Conservation (phyloP, 164 flowering plant genomes). For the Chimonanthus salicifolius region DNA sequence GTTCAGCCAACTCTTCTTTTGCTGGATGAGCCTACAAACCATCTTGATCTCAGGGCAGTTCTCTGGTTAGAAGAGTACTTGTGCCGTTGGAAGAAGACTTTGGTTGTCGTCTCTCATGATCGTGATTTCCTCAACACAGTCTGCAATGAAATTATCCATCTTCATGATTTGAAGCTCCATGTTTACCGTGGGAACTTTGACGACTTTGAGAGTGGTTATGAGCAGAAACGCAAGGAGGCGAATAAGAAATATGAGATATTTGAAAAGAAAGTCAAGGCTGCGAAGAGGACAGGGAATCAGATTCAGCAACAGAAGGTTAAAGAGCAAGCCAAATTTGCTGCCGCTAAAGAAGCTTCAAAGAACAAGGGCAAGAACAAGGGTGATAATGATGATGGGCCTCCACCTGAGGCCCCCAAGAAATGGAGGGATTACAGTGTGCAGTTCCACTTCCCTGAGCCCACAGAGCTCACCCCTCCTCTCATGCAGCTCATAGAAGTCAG, state of each 20-base stretch:
- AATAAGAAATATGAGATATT: conserved; percentile 66
- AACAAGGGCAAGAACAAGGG: conserved; percentile 54
- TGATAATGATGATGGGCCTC: conserved; percentile 52
- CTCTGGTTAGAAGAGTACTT: conserved; percentile 83
- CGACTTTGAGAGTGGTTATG: conserved; percentile 71
- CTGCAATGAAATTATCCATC: conserved; percentile 74
- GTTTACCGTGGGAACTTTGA: conserved; percentile 72
- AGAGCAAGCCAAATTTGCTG: conserved; percentile 58
- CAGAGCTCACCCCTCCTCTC: conserved; percentile 77
- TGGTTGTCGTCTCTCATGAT: conserved; percentile 86
- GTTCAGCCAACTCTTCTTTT: conserved; percentile 74
- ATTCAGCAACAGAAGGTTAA: conserved; percentile 74
- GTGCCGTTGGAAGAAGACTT: conserved; percentile 79
- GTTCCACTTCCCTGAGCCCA: conserved; percentile 83
- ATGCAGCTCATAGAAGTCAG: conserved; percentile 74
- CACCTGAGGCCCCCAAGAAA: conserved; percentile 60
- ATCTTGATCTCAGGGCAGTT: conserved; percentile 84
- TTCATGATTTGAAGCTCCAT: conserved; percentile 68
- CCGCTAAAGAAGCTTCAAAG: conserved; percentile 66
- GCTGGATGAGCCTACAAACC: conserved; percentile 88
- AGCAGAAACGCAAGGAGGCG: conserved; percentile 72
- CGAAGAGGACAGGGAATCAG: conserved; percentile 62
- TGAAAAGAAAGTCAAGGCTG: conserved; percentile 72
- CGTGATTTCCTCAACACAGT: conserved; percentile 78
- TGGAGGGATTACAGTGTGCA: conserved; percentile 78